A percentile compares a stretch with the other conserved stretches of the same genome.
These are phyloP conservation scores for Kregervanrija fluxuum DNA, from an alignment of 805 yeast genomes.

Conservation along the genomic window DNA sequence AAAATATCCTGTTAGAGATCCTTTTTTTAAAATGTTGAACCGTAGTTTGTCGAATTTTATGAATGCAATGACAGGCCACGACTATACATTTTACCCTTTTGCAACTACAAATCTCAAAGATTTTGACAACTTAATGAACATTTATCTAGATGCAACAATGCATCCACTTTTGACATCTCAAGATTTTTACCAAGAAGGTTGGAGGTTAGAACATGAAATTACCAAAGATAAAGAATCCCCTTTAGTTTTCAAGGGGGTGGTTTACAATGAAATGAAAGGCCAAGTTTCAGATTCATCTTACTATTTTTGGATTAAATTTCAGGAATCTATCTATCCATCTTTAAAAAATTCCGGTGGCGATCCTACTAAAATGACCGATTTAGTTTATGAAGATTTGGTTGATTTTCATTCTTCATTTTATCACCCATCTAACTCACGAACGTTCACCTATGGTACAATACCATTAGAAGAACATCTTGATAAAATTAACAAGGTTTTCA, in stretches of 20 bases:
- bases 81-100: conserved; percentile 92
- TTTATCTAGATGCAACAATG: conserved; percentile 81
- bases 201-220: conserved; percentile 81
- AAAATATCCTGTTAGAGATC: conserved; percentile 91
- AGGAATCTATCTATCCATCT: conserved; percentile 76
- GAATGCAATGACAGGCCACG: conserved; percentile 99
- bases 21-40: conserved; percentile 95
- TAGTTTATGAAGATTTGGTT: conserved; percentile 66
- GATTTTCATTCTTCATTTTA: conserved; percentile 71
- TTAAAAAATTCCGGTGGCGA: conserved; percentile 93
- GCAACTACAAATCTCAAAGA: conserved; percentile 87
- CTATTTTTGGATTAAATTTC: conserved; percentile 75
- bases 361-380: conserved; percentile 69
- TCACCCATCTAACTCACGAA: conserved; percentile 84
- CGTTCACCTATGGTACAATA: conserved; percentile 82
- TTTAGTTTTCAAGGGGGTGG: conserved; percentile 85
- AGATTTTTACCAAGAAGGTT: conserved; percentile 94
- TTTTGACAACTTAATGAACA: conserved; percentile 74
- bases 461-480: conserved; percentile 55
- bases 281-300: conserved; percentile 87
- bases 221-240: conserved; percentile 52
- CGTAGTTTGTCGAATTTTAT: conserved; percentile 91
- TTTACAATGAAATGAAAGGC: conserved; percentile 97
- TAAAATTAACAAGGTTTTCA: conserved; percentile 45
- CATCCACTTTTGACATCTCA: conserved; percentile 70